These are phyloP conservation scores for Nitzschia palea DNA, from an alignment of 108 stramenopile genomes.

Conservation along the genomic window DNA sequence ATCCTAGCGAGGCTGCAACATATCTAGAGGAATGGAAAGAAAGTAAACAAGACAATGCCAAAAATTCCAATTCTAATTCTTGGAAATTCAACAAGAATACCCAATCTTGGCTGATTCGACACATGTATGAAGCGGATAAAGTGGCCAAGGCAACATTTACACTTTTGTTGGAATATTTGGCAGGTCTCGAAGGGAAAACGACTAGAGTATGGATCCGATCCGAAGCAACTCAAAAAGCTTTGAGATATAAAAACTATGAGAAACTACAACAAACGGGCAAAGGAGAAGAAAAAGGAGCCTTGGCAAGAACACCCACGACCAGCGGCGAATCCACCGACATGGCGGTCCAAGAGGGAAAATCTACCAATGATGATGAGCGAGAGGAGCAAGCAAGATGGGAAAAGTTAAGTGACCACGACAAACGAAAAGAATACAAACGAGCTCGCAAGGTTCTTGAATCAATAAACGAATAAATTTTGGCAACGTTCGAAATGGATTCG, in stretches of 20 bases:
- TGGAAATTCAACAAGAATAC: constrained; percentile 97
- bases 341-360: not conserved
- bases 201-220: constrained; percentile 49
- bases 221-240: constrained; percentile 61
- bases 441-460: constrained; percentile 70
- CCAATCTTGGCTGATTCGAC: constrained; percentile 88
- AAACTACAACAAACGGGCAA: constrained; percentile 8
- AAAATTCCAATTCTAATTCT: not conserved
- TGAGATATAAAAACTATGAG: constrained; percentile 76
- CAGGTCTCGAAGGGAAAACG: constrained; percentile 48
- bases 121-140: constrained; percentile 87
- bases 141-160: constrained; percentile 65
- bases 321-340: not conserved
- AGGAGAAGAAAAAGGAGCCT: not conserved
- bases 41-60: constrained; percentile 17
- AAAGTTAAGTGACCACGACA: constrained; percentile 68
- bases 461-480: constrained; percentile 39
- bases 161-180: constrained; percentile 64
- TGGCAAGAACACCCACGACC: not conserved
- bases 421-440: constrained; percentile 82
- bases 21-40: constrained; percentile 71
- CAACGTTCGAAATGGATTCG: too few species aligned
- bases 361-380: constrained; percentile 15
- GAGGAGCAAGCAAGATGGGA: constrained; percentile 58
- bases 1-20: constrained; percentile 57